Percentiles rank a stretch among this genome's conserved stretches.
phyloP scores from a whole-genome alignment of 768 basidiomycete species.

The Hypholoma fasciculare region DNA sequence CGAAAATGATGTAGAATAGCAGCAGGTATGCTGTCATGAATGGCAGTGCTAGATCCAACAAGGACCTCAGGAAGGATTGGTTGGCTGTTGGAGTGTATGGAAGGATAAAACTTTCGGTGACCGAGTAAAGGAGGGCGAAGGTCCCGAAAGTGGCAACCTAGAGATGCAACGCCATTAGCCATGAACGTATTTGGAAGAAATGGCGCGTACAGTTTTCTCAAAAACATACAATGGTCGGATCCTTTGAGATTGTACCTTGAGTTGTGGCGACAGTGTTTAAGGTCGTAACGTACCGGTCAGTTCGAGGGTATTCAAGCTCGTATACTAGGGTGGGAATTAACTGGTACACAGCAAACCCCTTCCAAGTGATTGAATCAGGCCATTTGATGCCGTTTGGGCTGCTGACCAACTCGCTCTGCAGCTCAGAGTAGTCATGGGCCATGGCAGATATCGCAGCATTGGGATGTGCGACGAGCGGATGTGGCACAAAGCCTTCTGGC shows the following conservation, averaged over 20 bases:
- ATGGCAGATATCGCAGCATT: slow-evolving; percentile 61
- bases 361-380: slow-evolving; percentile 82
- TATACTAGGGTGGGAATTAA: slow-evolving; percentile 93
- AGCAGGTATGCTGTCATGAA: slow-evolving; percentile 93
- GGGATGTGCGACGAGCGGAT: slow-evolving; percentile 66
- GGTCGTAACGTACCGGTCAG: slow-evolving; percentile 58
- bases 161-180: slow-evolving; percentile 8
- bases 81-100: slow-evolving; percentile 71
- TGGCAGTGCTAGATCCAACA: slow-evolving; percentile 87
- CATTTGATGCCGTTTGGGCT: slow-evolving; percentile 68
- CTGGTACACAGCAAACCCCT: slow-evolving; percentile 84
- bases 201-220: slow-evolving; percentile 62
- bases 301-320: slow-evolving; percentile 94
- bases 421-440: slow-evolving; percentile 75
- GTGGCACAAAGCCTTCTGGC: slow-evolving; percentile 27
- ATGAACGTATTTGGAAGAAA: slow-evolving; percentile 27
- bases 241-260: slow-evolving; percentile 23
- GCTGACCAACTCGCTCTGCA: slow-evolving; percentile 75
- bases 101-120: slow-evolving; percentile 92
- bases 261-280: no score
- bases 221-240: slow-evolving; percentile 82
- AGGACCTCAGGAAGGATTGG: slow-evolving; percentile 71
- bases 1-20: slow-evolving; percentile 85
- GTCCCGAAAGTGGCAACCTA: slow-evolving; percentile 92
- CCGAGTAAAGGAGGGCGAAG: slow-evolving; percentile 89